phyloP scores from a whole-genome alignment of 192 early-diverging fungal genomes.

The Kappamyces sp. region DNA sequence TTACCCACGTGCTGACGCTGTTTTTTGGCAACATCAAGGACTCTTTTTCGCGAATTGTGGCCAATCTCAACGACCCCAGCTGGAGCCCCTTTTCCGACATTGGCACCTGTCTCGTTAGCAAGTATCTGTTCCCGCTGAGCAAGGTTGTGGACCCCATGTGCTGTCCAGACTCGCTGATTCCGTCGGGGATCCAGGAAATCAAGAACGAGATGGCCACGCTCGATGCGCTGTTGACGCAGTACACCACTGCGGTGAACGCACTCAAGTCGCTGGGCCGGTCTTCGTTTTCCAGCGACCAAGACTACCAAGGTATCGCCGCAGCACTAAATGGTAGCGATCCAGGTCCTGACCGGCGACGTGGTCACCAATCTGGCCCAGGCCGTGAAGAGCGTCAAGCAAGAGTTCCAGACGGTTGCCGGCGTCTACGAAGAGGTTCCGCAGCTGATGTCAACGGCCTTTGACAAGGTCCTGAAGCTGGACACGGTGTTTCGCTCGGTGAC shows the following conservation, averaged over 20 bases:
- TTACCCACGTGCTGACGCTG: background rate
- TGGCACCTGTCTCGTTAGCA: background rate
- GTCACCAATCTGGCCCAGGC: background rate
- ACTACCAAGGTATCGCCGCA: background rate
- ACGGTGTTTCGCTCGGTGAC: background rate
- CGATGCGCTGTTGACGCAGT: background rate
- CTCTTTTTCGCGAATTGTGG: background rate
- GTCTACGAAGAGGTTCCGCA: background rate
- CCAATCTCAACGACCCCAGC: background rate
- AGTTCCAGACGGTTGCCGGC: background rate
- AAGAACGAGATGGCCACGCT: background rate
- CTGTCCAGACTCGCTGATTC: background rate
- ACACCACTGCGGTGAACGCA: background rate
- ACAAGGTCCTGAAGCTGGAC: background rate
- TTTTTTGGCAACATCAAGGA: background rate
- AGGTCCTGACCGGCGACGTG: background rate
- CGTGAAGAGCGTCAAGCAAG: background rate
- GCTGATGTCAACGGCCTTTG: background rate
- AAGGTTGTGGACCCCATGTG: background rate
- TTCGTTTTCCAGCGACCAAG: background rate
- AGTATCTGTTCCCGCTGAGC: background rate
- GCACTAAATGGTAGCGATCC: background rate
- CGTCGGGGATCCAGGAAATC: background rate
- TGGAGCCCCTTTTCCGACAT: background rate
- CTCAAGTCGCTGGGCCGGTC: background rate